Evolutionary conservation across 2,329 filamentous ascomycete species (phyloP), one percentile per base, ranked within the genome.

Genomic region (Zopfia rhizophila): DNA sequence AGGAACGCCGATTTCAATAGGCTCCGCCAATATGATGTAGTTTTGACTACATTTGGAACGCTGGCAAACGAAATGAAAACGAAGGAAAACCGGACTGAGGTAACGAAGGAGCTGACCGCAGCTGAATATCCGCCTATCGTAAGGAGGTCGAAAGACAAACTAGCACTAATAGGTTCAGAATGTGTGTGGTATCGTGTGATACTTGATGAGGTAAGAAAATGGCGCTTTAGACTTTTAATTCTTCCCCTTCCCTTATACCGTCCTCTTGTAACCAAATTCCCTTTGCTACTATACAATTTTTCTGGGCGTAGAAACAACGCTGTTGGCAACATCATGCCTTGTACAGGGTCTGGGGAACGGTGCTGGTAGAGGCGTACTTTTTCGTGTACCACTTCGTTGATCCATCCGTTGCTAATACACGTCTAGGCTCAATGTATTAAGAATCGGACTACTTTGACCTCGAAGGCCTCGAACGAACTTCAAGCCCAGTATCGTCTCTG

Each of bases 331-430:
- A n/a, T n/a, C n/a, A n/a, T n/a, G n/a, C n/a, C n/a, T n/a, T n/a
- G n/a, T n/a, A n/a, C n/a, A n/a, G n/a, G n/a, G n/a, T n/a, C n/a
- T n/a, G n/a, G n/a, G n/a, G n/a, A n/a, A n/a, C n/a, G n/a, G n/a
- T n/a, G n/a, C n/a, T n/a, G n/a, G n/a, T n/a, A n/a, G n/a, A n/a
- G 91, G 24, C 83, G n/a, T n/a, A n/a, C n/a, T n/a, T n/a, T n/a
- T n/a, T n/a, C 84, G 45, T 97, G 92, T 92, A 91, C 96, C 68
- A 96, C 96, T 72, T 90, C 96, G 86, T 91, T 97, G 54, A 82
- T 97, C 2, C 92, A 97, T 60, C n/a, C n/a, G n/a, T n/a, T n/a
- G n/a, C n/a, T n/a, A n/a, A n/a, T n/a, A n/a, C n/a, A n/a, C n/a
- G n/a, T n/a, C n/a, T n/a, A n/a, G n/a, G 87, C 89, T 2, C 89